Evolutionary conservation across 2,329 filamentous ascomycete genomes (phyloP), one percentile per base, ranked within the genome.

Genomic region (Zarea fungicola): DNA sequence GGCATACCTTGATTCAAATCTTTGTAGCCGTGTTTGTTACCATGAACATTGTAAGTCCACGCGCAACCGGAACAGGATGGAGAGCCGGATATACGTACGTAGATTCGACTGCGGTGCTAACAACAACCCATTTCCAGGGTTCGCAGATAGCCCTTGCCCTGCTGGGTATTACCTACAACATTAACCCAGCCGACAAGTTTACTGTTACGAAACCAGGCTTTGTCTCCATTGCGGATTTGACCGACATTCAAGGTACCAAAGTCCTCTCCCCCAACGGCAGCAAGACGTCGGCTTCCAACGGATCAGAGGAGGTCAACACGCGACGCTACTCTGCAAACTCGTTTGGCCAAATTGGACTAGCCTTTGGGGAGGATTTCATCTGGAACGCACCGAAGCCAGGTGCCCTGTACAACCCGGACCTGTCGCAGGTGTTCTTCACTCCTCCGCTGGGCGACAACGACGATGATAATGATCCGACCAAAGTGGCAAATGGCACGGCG

Each of bases 71-170:
- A n/a, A n/a, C n/a, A n/a, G n/a, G n/a, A n/a, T n/a, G n/a, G n/a
- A n/a, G n/a, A n/a, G n/a, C n/a, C n/a, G n/a, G n/a, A n/a, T n/a
- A n/a, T n/a, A n/a, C n/a, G n/a, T n/a, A n/a, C n/a, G n/a, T n/a
- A n/a, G n/a, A n/a, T n/a, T n/a, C n/a, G n/a, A n/a, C n/a, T n/a
- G n/a, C n/a, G n/a, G n/a, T n/a, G n/a, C n/a, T n/a, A n/a, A n/a
- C n/a, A n/a, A n/a, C n/a, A n/a, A n/a, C n/a, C n/a, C 8, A n/a
- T 18, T 9, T 3, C 1, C 25, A 71, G 70, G 62, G 60, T 16
- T 65, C 70, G 3, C 71, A 75, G 61, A 58, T 69, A 29, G 70
- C 65, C 3, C 59, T 75, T 7, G 71, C 72, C 0, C 65, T 67
- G 26, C 56, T 75, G 0, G 67, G 65, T 18, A 58, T 75, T 2